A percentile compares a stretch with the other conserved stretches of the same genome.
Conservation (phyloP, 2,329 filamentous ascomycete species). For the Hypocrella siamensis region DNA sequence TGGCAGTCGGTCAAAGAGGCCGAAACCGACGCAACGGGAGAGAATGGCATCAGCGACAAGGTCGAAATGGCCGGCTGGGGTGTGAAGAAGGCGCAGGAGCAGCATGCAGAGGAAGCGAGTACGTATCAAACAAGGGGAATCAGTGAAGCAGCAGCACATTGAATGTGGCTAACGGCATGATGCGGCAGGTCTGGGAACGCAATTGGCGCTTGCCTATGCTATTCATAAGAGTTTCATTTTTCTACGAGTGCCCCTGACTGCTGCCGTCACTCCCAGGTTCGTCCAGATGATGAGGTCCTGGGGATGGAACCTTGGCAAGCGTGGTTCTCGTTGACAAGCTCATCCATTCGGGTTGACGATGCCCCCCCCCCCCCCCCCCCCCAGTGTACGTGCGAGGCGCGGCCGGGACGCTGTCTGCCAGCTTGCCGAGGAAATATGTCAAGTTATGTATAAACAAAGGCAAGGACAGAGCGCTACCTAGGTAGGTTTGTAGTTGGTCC, state of each 20-base stretch:
- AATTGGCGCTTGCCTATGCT: slow-evolving; percentile 84
- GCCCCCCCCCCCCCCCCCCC: too few species aligned
- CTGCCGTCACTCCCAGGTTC: slow-evolving; percentile 84
- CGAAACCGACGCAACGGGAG: slow-evolving; percentile 25
- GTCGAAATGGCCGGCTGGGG: slow-evolving; percentile 41
- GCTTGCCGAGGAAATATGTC: too few species aligned
- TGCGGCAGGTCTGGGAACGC: slow-evolving; percentile 48
- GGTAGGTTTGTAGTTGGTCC: too few species aligned
- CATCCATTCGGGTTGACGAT: too few species aligned
- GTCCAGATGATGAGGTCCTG: slow-evolving; percentile 74
- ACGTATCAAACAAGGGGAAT: slow-evolving; percentile 23
- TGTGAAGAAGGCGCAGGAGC: slow-evolving; percentile 45
- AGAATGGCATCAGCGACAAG: slow-evolving; percentile 26
- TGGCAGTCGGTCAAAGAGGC: slow-evolving; percentile 29
- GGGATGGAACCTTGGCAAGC: slow-evolving; percentile 91
- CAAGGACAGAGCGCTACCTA: too few species aligned
- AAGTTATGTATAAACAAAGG: too few species aligned
- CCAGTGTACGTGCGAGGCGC: too few species aligned
- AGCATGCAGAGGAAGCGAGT: slow-evolving; percentile 57
- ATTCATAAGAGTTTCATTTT: slow-evolving; percentile 98
- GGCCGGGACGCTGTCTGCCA: too few species aligned
- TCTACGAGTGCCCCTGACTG: slow-evolving; percentile 80
- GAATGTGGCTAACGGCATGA: too few species aligned
- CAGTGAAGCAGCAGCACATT: not conserved
- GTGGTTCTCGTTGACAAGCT: slow-evolving; percentile 16